These are phyloP conservation scores for Chloropicon primus DNA, from an alignment of 139 green algal genomes.

Conservation along the genomic window DNA sequence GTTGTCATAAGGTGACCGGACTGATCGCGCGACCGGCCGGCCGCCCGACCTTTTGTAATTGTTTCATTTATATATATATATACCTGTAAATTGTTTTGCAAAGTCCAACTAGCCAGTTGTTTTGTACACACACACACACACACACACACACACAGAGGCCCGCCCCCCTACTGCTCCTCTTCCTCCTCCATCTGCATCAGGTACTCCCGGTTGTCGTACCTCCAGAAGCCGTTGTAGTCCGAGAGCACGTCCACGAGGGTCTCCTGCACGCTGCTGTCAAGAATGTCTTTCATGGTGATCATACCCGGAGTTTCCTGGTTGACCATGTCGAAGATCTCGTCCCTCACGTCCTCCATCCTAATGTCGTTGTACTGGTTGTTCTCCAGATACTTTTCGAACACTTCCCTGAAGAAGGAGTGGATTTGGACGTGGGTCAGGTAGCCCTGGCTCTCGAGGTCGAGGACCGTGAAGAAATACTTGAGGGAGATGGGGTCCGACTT, in stretches of 20 bases:
- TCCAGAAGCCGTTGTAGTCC: conserved; percentile 45
- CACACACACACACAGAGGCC: no score
- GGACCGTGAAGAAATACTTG: conserved; percentile 52
- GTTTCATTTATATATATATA: no score
- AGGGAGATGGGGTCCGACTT: conserved; percentile 27
- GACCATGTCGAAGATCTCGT: conserved; percentile 40
- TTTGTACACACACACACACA: no score
- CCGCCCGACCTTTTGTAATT: no score
- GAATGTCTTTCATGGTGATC: conserved; percentile 30
- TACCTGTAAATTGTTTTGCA: no score
- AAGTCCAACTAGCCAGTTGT: no score
- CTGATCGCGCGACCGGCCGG: no score
- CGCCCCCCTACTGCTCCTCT: conserved; percentile 1
- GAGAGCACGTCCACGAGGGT: conserved; percentile 27
- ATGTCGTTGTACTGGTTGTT: conserved; percentile 33
- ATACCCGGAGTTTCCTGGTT: conserved; percentile 13
- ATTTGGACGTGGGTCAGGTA: conserved; percentile 31
- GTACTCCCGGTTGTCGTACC: conserved; percentile 44
- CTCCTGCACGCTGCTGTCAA: conserved; percentile 21
- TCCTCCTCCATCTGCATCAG: conserved; percentile 34
- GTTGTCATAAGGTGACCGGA: not conserved
- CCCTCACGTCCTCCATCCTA: conserved; percentile 32
- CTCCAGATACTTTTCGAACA: conserved; percentile 31
- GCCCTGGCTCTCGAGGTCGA: conserved; percentile 39
- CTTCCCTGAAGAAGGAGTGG: conserved; percentile 33